Percentiles rank a stretch among this genome's conserved stretches.
Evolutionary conservation across 2,329 filamentous ascomycete genomes (phyloP).

Genomic region (Huntiella savannae): DNA sequence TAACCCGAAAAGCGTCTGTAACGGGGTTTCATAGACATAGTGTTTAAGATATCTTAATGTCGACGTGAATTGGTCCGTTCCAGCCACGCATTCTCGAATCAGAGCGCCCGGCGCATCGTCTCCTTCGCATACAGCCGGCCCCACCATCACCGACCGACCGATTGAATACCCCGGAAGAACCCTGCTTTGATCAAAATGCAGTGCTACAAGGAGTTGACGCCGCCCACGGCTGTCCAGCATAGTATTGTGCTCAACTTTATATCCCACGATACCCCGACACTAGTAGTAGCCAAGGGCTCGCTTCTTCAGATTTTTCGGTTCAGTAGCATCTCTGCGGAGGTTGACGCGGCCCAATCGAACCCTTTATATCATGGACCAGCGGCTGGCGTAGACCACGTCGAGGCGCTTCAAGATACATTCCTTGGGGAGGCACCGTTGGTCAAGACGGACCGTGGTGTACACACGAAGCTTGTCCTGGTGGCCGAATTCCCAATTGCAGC

Average conservation of each 20-base stretch:
- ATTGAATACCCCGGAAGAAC: neutral
- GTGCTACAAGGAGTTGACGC: slow-evolving; percentile 89
- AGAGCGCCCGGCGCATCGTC: too few relatives aligned
- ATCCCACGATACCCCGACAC: slow-evolving; percentile 56
- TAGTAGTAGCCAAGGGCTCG: slow-evolving; percentile 82
- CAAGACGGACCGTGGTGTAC: slow-evolving; percentile 42
- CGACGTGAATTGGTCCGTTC: too few relatives aligned
- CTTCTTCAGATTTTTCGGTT: slow-evolving; percentile 78
- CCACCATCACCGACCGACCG: neutral
- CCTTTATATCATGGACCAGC: slow-evolving; percentile 14
- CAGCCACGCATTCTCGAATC: too few relatives aligned
- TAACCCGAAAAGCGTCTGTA: too few relatives aligned
- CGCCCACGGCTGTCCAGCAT: slow-evolving; percentile 86
- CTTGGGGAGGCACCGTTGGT: slow-evolving; percentile 42
- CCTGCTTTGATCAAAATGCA: slow-evolving; percentile 42
- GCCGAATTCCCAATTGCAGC: slow-evolving; percentile 71
- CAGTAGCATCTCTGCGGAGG: slow-evolving; percentile 45
- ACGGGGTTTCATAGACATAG: too few relatives aligned
- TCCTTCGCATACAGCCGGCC: too few relatives aligned
- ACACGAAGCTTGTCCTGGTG: slow-evolving; percentile 64
- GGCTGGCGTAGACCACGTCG: slow-evolving; percentile 27
- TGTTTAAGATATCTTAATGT: too few relatives aligned
- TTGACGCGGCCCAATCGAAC: slow-evolving; percentile 27
- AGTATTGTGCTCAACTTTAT: slow-evolving; percentile 63
- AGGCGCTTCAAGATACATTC: slow-evolving; percentile 45